phyloP scores from a whole-genome alignment of 306 rosid genomes.

The Citrullus mucosospermus region DNA sequence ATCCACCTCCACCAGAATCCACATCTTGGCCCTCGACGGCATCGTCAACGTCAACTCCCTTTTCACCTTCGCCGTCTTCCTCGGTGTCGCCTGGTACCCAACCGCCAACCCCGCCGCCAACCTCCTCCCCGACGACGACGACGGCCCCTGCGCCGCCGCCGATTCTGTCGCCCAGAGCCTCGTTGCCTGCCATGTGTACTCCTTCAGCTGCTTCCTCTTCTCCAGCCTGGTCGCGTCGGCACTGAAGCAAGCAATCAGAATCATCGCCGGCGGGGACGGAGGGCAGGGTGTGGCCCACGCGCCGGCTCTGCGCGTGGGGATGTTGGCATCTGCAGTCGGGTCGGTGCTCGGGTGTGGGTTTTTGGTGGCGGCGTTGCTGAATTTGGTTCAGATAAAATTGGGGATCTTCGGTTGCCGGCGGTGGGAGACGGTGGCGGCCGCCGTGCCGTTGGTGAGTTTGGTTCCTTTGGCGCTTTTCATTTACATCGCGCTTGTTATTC shows the following conservation, averaged over 20 bases:
- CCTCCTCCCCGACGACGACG: slow-evolving; percentile 18
- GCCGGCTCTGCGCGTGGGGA: slow-evolving; percentile 41
- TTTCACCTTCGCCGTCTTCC: slow-evolving; percentile 69
- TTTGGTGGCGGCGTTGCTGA: slow-evolving; percentile 63
- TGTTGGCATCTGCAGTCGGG: slow-evolving; percentile 54
- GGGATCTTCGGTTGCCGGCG: slow-evolving; percentile 62
- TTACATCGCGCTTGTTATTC: slow-evolving; percentile 51
- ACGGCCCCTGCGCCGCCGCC: slow-evolving; percentile 30
- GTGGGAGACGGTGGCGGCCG: slow-evolving; percentile 42
- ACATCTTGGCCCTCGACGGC: slow-evolving; percentile 75
- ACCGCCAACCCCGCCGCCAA: slow-evolving; percentile 24
- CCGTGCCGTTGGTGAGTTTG: slow-evolving; percentile 57
- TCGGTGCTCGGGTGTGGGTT: slow-evolving; percentile 76
- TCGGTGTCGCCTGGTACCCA: slow-evolving; percentile 59
- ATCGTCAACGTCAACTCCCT: slow-evolving; percentile 80
- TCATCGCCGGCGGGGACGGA: not conserved
- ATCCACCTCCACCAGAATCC: slow-evolving; percentile 42
- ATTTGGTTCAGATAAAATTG: slow-evolving; percentile 66
- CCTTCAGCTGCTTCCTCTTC: slow-evolving; percentile 91
- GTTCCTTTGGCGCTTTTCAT: slow-evolving; percentile 56
- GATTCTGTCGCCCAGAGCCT: slow-evolving; percentile 32
- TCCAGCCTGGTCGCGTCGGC: slow-evolving; percentile 79
- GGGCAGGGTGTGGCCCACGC: slow-evolving; percentile 11
- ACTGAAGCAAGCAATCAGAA: slow-evolving; percentile 55
- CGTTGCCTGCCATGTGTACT: slow-evolving; percentile 54